These are phyloP conservation scores for Xerocomellus chrysenteron DNA, from an alignment of 768 basidiomycete genomes.

Conservation along the genomic window DNA sequence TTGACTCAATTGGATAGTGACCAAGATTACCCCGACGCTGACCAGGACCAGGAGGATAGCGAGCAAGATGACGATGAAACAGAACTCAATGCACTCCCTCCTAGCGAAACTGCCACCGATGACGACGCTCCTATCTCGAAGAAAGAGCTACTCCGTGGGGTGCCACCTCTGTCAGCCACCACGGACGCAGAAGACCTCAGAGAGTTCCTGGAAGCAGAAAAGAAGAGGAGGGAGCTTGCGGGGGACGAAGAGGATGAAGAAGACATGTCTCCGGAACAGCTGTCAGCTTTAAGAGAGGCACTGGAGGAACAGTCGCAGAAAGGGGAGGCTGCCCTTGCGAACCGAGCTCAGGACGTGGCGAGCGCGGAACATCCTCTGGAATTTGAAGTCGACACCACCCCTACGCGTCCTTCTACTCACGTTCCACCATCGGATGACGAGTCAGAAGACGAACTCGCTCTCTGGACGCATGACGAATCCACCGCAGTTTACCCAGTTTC, in stretches of 20 bases:
- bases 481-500: constrained; percentile 36
- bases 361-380: constrained; percentile 1
- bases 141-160: constrained; percentile 34
- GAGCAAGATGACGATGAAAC: constrained; percentile 55
- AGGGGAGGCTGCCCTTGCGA: constrained; percentile 7
- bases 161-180: constrained; percentile 46
- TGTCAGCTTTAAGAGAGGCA: constrained; percentile 14
- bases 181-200: constrained; percentile 61
- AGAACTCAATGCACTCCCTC: constrained; percentile 56
- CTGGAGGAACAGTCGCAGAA: constrained; percentile 12
- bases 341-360: constrained; percentile 4
- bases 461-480: constrained; percentile 44
- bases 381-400: constrained; percentile 15
- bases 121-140: constrained; percentile 31
- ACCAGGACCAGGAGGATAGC: constrained; percentile 44
- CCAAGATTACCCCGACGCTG: constrained; percentile 39
- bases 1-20: constrained; percentile 42
- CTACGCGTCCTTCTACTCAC: constrained; percentile 11
- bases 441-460: constrained; percentile 51
- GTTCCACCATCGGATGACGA: constrained; percentile 24
- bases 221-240: constrained; percentile 43
- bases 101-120: constrained; percentile 24
- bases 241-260: constrained; percentile 29
- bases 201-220: constrained; percentile 68
- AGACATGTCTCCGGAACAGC: constrained; percentile 23